Base-by-base conservation (phyloP, 129 eudicot genomes). In the Kitagawia praeruptora region DNA sequence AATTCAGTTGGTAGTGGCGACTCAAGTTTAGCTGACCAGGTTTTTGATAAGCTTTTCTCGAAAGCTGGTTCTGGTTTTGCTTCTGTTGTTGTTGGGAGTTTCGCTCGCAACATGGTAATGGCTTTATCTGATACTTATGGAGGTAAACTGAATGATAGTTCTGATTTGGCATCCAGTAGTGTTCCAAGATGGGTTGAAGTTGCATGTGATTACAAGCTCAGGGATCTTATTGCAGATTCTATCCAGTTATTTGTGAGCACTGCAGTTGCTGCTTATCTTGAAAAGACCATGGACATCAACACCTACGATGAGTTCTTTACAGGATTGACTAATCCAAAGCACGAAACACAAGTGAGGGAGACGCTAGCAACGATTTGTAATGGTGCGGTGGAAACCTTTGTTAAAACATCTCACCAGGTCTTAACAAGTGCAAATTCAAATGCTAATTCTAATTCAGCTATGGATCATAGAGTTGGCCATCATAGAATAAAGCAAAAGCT, bases 311-410 rank as follows among this genome's bases (percentile, higher is more conserved):
- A 92, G 63, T n/a, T 96, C 6, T 84, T 92, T 74, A 83, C 94
- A 4, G 93, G 97, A 48, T 69, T 96, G 82, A 90, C 97, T 25
- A 88, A 90, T 80, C 97, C 99, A 11, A 87, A 90, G 80, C 97
- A 96, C 63, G 97, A 92, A 77, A 84, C 69, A 19, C 74, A 83
- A 80, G 89, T 84, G 3, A 86, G 84, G 67, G 92, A 85, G 34
- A 75, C 92, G 83, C 39, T 92, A 69, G 84, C 82, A 2, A 69
- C 84, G n/a, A 73, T 96, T 4, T 86, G 93, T 72, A 92, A 85
- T 77, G 89, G 90, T 31, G 94, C 99, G 4, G 80, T 92, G 0
- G 98, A 90, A 77, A 92, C 98, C 11, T 77, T 86, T 44, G 87
- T 92, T 38, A 85, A 75, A 83, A 92, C 98, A 38, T 87, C 98